Conservation (phyloP, 352 stramenopile species). For the Phytophthora lateralis region DNA sequence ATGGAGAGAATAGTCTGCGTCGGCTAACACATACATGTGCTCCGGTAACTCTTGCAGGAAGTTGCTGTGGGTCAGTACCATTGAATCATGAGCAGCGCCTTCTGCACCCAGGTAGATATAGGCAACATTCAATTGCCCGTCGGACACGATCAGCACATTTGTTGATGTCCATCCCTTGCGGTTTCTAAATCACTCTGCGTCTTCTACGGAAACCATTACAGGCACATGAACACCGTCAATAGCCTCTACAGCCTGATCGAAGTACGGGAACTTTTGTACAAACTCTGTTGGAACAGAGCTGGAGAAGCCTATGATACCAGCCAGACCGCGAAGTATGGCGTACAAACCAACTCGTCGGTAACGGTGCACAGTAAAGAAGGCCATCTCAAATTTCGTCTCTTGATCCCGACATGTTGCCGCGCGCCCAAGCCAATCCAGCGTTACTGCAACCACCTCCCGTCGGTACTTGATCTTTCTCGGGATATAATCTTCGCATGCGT, state of each 20-base stretch:
- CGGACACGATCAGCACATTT: conserved; percentile 7
- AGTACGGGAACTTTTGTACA: background rate
- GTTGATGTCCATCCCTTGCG: conserved; percentile 10
- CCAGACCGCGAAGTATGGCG: background rate
- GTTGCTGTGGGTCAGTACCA: conserved; percentile 4
- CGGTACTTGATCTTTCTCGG: background rate
- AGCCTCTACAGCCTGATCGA: conserved; percentile 9
- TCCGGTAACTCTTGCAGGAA: background rate
- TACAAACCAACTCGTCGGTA: background rate
- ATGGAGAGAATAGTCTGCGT: conserved; percentile 8
- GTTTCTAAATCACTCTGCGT: conserved; percentile 3
- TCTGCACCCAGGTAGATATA: conserved; percentile 7
- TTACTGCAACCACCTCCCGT: background rate
- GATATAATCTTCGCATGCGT: background rate
- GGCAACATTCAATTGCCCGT: conserved; percentile 6
- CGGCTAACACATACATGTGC: conserved; percentile 1
- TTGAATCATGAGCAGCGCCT: conserved; percentile 13
- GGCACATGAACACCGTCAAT: conserved; percentile 17
- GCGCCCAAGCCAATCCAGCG: conserved; percentile 3
- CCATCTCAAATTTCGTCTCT: background rate
- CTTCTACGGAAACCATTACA: background rate
- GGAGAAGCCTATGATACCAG: background rate
- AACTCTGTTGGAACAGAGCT: background rate
- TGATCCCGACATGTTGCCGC: conserved; percentile 1
- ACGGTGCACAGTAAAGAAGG: conserved; percentile 2